A percentile compares a stretch with the other conserved stretches of the same genome.
Evolutionary conservation across 2,329 filamentous ascomycete genomes (phyloP).

Genomic region (Huntiella bhutanensis): DNA sequence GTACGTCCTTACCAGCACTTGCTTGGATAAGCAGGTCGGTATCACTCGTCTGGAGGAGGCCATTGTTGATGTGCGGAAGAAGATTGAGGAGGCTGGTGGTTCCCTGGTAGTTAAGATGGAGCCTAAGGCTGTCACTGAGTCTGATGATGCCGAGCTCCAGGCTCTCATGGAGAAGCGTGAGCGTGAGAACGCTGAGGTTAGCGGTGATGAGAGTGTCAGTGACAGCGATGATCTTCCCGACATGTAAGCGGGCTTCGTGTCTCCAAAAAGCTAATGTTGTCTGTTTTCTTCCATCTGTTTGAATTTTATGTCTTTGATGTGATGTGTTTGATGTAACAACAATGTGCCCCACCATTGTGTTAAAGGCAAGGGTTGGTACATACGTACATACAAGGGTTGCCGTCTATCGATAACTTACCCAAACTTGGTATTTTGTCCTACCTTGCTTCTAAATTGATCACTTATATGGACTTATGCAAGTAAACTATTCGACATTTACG

Average conservation of each 20-base stretch:
- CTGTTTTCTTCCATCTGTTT: neutral
- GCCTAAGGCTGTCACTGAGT: slow-evolving; percentile 96
- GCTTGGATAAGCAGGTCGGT: slow-evolving; percentile 76
- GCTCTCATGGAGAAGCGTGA: slow-evolving; percentile 98
- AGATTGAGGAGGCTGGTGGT: slow-evolving; percentile 61
- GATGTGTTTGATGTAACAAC: neutral
- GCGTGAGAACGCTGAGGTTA: slow-evolving; percentile 93
- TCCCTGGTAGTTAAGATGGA: slow-evolving; percentile 90
- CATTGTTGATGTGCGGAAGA: slow-evolving; percentile 68
- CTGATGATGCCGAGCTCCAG: slow-evolving; percentile 90
- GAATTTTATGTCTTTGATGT: neutral
- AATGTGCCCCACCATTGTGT: too few species aligned
- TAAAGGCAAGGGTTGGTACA: too few species aligned
- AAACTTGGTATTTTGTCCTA: neutral
- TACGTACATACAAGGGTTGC: too few species aligned
- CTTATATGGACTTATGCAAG: too few species aligned
- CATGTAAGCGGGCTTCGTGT: slow-evolving; percentile 9
- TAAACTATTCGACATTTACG: too few species aligned
- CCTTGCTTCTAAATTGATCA: too few species aligned
- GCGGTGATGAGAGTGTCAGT: slow-evolving; percentile 88
- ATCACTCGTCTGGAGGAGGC: slow-evolving; percentile 74
- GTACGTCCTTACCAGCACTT: slow-evolving; percentile 90
- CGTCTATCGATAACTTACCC: neutral
- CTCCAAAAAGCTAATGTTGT: slow-evolving; percentile 2
- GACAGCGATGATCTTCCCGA: slow-evolving; percentile 58